Percentiles rank a stretch among this genome's conserved stretches.
Evolutionary conservation across 495 filamentous ascomycete genomes (phyloP).

Genomic region (Tuber melanosporum): DNA sequence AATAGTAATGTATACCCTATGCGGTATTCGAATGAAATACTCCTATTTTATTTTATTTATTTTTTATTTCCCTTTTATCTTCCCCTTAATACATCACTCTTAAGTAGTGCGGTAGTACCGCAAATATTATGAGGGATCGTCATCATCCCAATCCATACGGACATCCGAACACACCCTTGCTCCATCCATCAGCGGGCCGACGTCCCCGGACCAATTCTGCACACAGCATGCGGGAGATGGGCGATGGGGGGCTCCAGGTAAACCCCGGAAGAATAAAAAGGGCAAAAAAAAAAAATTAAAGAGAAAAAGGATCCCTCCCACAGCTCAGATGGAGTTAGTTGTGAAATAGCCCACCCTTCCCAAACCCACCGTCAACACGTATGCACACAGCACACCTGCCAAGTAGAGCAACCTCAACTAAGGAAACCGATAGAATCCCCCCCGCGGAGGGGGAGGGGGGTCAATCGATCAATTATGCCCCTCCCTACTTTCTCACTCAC

Average conservation of each 20-base stretch:
- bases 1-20: background rate
- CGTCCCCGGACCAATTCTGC: constrained; percentile 10
- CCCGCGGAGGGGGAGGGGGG: too few relatives aligned
- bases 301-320: too few relatives aligned
- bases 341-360: too few relatives aligned
- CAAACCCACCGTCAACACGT: too few relatives aligned
- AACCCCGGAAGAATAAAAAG: background rate
- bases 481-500: too few relatives aligned
- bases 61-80: background rate
- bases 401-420: too few relatives aligned
- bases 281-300: background rate
- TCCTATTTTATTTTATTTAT: too few relatives aligned
- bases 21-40: background rate
- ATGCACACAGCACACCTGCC: too few relatives aligned
- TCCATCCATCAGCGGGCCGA: background rate
- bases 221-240: constrained; percentile 28
- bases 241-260: constrained; percentile 14
- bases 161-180: background rate
- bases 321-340: background rate
- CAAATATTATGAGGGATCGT: background rate
- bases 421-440: too few relatives aligned
- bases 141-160: background rate
- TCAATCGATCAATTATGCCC: too few relatives aligned
- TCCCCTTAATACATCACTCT: background rate
- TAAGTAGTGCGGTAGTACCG: background rate